Evolutionary conservation across 2,329 filamentous ascomycete genomes (phyloP), one percentile per base, ranked within the genome.

Genomic region (Cladosporium austrohemisphaericum): DNA sequence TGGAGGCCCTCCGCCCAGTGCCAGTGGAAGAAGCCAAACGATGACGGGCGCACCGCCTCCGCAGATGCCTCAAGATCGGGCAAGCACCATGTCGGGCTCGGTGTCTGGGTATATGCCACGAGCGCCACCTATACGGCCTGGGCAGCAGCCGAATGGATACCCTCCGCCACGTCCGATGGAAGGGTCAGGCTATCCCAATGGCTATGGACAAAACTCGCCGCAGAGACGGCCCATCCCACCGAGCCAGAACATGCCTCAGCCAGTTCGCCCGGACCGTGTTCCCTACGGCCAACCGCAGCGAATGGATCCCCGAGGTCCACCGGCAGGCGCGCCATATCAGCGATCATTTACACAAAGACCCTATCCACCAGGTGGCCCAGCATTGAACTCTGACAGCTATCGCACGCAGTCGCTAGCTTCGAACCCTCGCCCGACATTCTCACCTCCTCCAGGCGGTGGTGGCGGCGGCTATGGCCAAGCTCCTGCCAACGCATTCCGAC

Each of bases 331-430:
- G 53, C 70, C 73, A 23, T 71, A 71, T 51, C 74, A 62, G 52
- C 62, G 66, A 36, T 63, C 65, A 20, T 65, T 65, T 55, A 60
- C 59, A 11, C 54, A 58, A 36, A 55, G 64, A 41, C 59, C 63
- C 9, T 62, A 60, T 49, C 50, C 55, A 6, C 57, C 57, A 10
- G 59, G 57, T n/a, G 56, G 57, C 6, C 57, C 60, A 19, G 88
- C 89, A 36, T 70, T 94, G 70, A 93, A 93, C 65, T 84, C 81
- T 28, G 92, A 97, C 68, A 77, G 85, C 5, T 94, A 90, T 71
- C 83, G 93, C 52, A 94, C 93, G n/a, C 89, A 95, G 61, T 97
- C 92, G 26, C 83, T 98, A 64, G 92, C 89, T 29, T 84, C 83
- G 54, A 78, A 80, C 56, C 78, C 85, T 45, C 82, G 89, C 54